A percentile compares a stretch with the other conserved stretches of the same genome.
phyloP scores from a whole-genome alignment of 2,329 filamentous ascomycete genomes.

The Sporothrix pallida region DNA sequence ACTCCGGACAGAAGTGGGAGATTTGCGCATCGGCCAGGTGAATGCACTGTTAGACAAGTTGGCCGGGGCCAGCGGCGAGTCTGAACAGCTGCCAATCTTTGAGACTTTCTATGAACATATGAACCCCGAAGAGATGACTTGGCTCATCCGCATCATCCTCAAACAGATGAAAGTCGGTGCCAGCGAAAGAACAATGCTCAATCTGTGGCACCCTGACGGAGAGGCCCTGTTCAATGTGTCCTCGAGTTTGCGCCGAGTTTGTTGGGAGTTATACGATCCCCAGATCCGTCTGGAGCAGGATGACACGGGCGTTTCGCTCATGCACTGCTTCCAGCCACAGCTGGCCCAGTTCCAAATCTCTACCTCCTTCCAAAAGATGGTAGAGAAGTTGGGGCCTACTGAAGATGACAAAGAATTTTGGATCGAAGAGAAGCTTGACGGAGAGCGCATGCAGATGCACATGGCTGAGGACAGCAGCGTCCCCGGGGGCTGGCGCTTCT shows the following conservation, averaged over 20 bases:
- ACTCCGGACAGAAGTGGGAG: slow-evolving; percentile 72
- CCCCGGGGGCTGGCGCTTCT: slow-evolving; percentile 74
- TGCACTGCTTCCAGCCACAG: slow-evolving; percentile 97
- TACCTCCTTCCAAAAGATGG: slow-evolving; percentile 76
- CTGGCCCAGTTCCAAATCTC: slow-evolving; percentile 90
- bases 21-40: slow-evolving; percentile 87
- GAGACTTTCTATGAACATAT: slow-evolving; percentile 85
- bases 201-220: slow-evolving; percentile 80
- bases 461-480: slow-evolving; percentile 74
- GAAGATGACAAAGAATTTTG: slow-evolving; percentile 81
- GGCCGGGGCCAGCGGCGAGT: slow-evolving; percentile 75
- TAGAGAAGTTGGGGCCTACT: slow-evolving; percentile 67
- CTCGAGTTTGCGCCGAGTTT: slow-evolving; percentile 86
- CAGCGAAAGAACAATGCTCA: slow-evolving; percentile 85
- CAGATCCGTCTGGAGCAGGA: slow-evolving; percentile 74
- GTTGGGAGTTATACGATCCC: slow-evolving; percentile 87
- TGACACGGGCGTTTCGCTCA: slow-evolving; percentile 75
- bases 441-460: slow-evolving; percentile 96
- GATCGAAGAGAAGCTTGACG: slow-evolving; percentile 98
- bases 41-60: slow-evolving; percentile 84
- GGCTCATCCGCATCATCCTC: slow-evolving; percentile 92
- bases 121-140: slow-evolving; percentile 92
- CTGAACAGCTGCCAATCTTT: slow-evolving; percentile 82
- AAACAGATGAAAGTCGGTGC: slow-evolving; percentile 77
- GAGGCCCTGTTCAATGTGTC: slow-evolving; percentile 86